A percentile compares a stretch with the other conserved stretches of the same genome.
phyloP scores from a whole-genome alignment of 108 stramenopile species.

The Stephanodiscus triporus region DNA sequence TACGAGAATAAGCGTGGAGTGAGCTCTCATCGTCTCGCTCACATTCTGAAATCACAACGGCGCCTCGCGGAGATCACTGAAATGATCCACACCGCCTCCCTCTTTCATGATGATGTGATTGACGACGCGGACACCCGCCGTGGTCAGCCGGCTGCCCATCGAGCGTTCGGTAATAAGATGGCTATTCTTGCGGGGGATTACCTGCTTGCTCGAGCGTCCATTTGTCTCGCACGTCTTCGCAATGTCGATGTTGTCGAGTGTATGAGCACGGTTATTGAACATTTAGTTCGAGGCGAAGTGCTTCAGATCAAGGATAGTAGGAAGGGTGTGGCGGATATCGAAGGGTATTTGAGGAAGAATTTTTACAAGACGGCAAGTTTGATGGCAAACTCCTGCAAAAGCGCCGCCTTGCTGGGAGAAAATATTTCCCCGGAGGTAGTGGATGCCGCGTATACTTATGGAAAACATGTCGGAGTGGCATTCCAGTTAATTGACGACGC shows the following conservation, averaged over 20 bases:
- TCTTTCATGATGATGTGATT: constrained; percentile 99
- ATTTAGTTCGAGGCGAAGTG: constrained; percentile 97
- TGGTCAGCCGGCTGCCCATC: constrained; percentile 90
- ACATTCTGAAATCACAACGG: constrained; percentile 75
- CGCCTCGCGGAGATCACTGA: constrained; percentile 98
- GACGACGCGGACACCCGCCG: constrained; percentile 95
- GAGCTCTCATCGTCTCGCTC: constrained; percentile 11
- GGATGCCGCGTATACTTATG: constrained; percentile 86
- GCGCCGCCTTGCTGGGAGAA: constrained; percentile 88
- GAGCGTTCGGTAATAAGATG: constrained; percentile 97
- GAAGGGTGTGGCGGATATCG: constrained; percentile 60
- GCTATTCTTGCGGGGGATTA: constrained; percentile 99
- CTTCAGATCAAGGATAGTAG: constrained; percentile 87
- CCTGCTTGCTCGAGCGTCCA: constrained; percentile 93
- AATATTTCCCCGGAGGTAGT: constrained; percentile 64
- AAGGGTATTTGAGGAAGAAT: constrained; percentile 93
- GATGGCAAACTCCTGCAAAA: constrained; percentile 96
- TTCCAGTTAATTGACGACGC: constrained; percentile 99
- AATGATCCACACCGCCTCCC: constrained; percentile 97
- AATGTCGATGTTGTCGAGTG: constrained; percentile 95
- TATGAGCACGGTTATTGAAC: constrained; percentile 97
- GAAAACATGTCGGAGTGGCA: constrained; percentile 96
- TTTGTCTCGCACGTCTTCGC: constrained; percentile 92
- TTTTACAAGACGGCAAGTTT: constrained; percentile 98
- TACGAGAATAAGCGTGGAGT: constrained; percentile 14